Evolutionary conservation across 1,284 basidiomycete species (phyloP).

Genomic region (Cryptococcus jaspeensis): DNA sequence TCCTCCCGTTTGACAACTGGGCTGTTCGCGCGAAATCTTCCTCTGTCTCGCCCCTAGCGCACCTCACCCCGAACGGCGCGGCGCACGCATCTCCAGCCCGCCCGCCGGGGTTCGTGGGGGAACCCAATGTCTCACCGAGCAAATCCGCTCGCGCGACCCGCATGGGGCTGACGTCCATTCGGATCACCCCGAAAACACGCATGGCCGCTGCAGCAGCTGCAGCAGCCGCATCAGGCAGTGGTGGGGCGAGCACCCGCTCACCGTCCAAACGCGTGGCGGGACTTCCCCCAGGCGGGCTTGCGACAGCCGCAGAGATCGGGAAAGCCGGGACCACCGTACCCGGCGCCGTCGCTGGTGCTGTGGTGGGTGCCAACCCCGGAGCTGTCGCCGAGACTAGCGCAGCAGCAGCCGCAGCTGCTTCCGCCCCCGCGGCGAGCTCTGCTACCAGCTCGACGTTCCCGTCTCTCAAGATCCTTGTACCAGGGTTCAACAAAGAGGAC

Average conservation of each 20-base stretch:
- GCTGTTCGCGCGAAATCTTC: slow-evolving; percentile 66
- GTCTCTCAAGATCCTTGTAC: slow-evolving; percentile 34
- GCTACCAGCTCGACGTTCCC: slow-evolving; percentile 11
- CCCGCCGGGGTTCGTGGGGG: slow-evolving; percentile 22
- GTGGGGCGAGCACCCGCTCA: no score
- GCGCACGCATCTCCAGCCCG: slow-evolving; percentile 3
- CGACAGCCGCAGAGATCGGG: neutral
- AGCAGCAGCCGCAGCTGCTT: neutral
- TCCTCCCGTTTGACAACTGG: slow-evolving; percentile 92
- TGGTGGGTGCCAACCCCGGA: neutral
- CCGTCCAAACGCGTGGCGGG: no score
- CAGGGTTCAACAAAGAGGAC: slow-evolving; percentile 36
- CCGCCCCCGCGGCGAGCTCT: neutral
- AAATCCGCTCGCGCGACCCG: slow-evolving; percentile 14
- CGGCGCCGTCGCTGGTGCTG: no score
- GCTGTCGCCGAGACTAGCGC: slow-evolving; percentile 3
- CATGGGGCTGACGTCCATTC: slow-evolving; percentile 11
- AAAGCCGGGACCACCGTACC: neutral
- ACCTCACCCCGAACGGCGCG: slow-evolving; percentile 12
- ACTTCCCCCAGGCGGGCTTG: no score
- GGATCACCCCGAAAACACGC: slow-evolving; percentile 8
- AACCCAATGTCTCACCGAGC: slow-evolving; percentile 17
- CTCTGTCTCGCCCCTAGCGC: slow-evolving; percentile 36
- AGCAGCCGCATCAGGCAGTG: no score
- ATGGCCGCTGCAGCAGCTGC: neutral